Conservation (phyloP, 108 stramenopile species). For the Skeletonema grethae region DNA sequence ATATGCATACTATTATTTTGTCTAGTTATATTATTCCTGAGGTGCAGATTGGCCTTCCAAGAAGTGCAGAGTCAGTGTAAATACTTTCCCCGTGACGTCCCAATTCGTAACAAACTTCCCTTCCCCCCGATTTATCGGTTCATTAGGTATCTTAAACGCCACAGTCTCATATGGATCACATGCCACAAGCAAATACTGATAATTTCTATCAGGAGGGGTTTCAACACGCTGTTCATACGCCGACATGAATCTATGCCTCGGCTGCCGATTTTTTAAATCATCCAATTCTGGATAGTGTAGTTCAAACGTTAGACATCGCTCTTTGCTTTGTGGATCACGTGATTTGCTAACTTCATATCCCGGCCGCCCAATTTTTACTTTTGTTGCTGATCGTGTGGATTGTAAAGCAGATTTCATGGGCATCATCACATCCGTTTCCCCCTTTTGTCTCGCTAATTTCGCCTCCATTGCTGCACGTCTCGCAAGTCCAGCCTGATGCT, state of each 20-base stretch:
- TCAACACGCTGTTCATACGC: conserved; percentile 99
- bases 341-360: conserved; percentile 98
- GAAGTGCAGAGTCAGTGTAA: conserved; percentile 90
- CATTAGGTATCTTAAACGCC: conserved; percentile 98
- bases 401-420: conserved; percentile 16
- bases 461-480: conserved; percentile 86
- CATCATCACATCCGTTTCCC: conserved; percentile 53
- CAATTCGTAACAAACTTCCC: conserved; percentile 96
- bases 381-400: conserved; percentile 19
- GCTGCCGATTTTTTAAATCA: conserved; percentile 80
- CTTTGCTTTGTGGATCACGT: conserved; percentile 74
- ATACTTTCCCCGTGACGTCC: conserved; percentile 90
- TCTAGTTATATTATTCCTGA: neutral
- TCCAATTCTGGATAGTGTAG: conserved; percentile 96
- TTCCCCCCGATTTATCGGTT: conserved; percentile 90
- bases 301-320: conserved; percentile 94
- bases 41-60: conserved; percentile 32
- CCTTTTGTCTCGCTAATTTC: conserved; percentile 64
- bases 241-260: conserved; percentile 99
- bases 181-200: conserved; percentile 97
- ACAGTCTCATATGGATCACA: conserved; percentile 99
- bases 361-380: conserved; percentile 95
- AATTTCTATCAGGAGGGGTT: conserved; percentile 91
- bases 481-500: conserved; percentile 96
- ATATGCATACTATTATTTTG: neutral